A percentile compares a stretch with the other conserved stretches of the same genome.
These are phyloP conservation scores for Terfezia boudieri DNA, from an alignment of 495 filamentous ascomycete genomes.

Conservation along the genomic window DNA sequence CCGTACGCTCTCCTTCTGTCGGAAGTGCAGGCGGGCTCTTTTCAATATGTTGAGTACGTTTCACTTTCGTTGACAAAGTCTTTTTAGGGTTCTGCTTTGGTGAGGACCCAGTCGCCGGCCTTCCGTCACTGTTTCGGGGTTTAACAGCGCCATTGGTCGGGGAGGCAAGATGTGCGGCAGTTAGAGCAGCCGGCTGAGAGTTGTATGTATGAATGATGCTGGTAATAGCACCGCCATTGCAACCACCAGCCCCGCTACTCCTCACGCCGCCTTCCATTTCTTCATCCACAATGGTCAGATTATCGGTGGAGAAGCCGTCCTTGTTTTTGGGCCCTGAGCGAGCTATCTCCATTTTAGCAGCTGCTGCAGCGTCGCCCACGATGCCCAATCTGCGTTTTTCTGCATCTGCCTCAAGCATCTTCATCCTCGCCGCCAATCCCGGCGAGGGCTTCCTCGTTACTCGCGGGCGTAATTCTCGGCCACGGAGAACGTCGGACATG, in stretches of 20 bases:
- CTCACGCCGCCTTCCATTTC: background rate
- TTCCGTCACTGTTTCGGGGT: background rate
- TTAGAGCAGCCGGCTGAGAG: background rate
- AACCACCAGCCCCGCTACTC: background rate
- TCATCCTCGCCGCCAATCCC: constrained; percentile 18
- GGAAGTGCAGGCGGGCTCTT: background rate
- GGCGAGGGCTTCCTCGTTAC: constrained; percentile 15
- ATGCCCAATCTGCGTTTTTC: constrained; percentile 11
- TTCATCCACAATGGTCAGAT: background rate
- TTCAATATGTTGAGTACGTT: no score
- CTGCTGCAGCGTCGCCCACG: background rate
- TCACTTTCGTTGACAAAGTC: no score
- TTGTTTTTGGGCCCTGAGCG: background rate
- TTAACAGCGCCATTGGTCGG: background rate
- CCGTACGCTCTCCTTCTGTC: background rate
- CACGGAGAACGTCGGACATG: background rate
- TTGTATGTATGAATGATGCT: background rate
- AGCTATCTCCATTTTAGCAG: background rate
- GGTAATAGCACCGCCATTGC: background rate
- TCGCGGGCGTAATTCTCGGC: background rate
- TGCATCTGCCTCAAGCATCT: constrained; percentile 19
- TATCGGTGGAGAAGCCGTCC: background rate
- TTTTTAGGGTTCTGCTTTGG: no score
- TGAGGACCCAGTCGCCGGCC: background rate
- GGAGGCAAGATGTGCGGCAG: background rate